Evolutionary conservation across 2,329 filamentous ascomycete species (phyloP).

Genomic region (Colletotrichum tamarilloi): DNA sequence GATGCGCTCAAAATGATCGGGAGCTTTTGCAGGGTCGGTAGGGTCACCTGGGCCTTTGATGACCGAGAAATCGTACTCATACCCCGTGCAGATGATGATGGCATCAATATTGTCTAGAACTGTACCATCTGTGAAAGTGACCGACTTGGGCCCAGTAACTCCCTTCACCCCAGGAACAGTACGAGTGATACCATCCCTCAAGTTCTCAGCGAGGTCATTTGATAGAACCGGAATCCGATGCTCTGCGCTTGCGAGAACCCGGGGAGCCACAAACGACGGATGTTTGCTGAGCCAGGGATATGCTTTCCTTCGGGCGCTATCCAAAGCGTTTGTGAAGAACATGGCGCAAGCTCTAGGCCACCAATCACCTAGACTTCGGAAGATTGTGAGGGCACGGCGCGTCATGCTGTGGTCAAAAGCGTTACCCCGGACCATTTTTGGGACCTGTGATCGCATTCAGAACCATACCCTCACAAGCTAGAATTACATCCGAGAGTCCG

Average conservation of each 20-base stretch:
- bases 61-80: constrained; percentile 43
- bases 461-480: not conserved
- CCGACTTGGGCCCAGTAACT: constrained; percentile 43
- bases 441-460: not conserved
- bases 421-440: constrained; percentile 15
- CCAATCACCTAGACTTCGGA: constrained; percentile 16
- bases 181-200: constrained; percentile 42
- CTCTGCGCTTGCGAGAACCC: constrained; percentile 17
- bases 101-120: constrained; percentile 46
- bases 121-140: constrained; percentile 44
- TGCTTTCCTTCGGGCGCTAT: constrained; percentile 7
- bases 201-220: constrained; percentile 42
- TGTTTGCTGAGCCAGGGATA: constrained; percentile 26
- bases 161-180: constrained; percentile 42
- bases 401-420: constrained; percentile 28
- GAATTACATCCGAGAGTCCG: not conserved
- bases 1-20: constrained; percentile 41
- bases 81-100: constrained; percentile 47
- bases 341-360: not conserved
- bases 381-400: not conserved
- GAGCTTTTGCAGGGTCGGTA: constrained; percentile 40
- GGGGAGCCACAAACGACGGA: constrained; percentile 20
- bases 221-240: constrained; percentile 44
- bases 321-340: constrained; percentile 4
- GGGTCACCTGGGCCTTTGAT: constrained; percentile 43